Evolutionary conservation across 2,329 filamentous ascomycete genomes (phyloP), one percentile per base, ranked within the genome.

Genomic region (Tolypocladium tropicale): DNA sequence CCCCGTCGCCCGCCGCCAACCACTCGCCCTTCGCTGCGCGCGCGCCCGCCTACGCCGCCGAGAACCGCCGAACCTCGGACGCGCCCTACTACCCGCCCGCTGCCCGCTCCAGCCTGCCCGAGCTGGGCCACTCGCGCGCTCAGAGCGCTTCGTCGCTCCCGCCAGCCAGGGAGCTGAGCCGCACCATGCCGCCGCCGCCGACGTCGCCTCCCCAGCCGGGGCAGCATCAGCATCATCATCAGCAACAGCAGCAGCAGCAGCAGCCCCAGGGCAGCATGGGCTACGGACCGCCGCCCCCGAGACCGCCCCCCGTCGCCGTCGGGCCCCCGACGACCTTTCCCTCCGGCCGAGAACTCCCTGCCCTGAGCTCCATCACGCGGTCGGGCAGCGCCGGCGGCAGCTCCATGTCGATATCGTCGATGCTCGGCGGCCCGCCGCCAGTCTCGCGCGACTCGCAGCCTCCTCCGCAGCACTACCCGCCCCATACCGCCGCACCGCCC

Each of bases 351-450:
- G 77, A 81, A 56, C 68, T 81, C 16, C 78, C 80, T 1, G 76
- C 80, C 1, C 71, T 84, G 14, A 70, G 74, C 32, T 72, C 78
- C 14, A 68, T 83, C 23, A 67, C 76, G 30, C 73, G 80, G 57
- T 71, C 77, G 4, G 75, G 72, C 28, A 67, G 66, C 56, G 74
- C 71, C 55, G 72, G 72, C 0, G 75, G 76, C 48, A 81, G 78
- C 65, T 79, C 78, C 65, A 84, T 84, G 81, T 83, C 81, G 23
- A 83, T 84, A 67, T 82, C 79, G 1, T 78, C 80, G 6, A 82
- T 84, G 79, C 70, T 84, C 6, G 80, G 80, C 21, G 79, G 78
- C 0, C 77, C 78, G 52, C 71, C 74, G 41, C 68, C 73, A 3
- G 67, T 70, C 30, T 69, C 68, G 55, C 74, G 77, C 53, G 77